Base-by-base conservation (phyloP, 768 basidiomycete species). In the Baorangia bicolor region DNA sequence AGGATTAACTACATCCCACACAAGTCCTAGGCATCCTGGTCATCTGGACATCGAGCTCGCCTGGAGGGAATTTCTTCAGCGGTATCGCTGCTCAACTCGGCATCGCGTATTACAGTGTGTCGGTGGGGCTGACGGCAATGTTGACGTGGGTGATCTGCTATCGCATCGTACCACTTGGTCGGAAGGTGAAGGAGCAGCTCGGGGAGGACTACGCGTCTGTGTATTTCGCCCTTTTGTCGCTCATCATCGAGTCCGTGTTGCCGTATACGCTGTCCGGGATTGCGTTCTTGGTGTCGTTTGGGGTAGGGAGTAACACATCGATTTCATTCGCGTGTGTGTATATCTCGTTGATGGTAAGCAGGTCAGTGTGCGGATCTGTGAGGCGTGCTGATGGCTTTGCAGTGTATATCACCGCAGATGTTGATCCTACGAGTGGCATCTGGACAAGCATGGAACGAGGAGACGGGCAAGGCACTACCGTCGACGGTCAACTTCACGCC, bases 331-430 rank as follows among this genome's bases (percentile, higher is more conserved):
- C 9, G 27, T 53, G 51, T 40, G 59, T 70, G 37, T 65, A 70
- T n/a, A 34, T 65, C 16, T 20, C 49, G 59, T 28, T 70, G 48
- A 68, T 61, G 60, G 68, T 70, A 34, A 39, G 68, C 18, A 9
- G n/a, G 25, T 18, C 2, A 2, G 18, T 34, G 6, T 10, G 14
- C 8, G 13, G 3, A 16, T 28, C 3, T 10, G 27, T 14, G 45
- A 34, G 18, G 28, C 1, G n/a, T 13, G 25, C 37, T 58, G n/a
- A 66, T 3, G 34, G 18, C 3, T 8, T 7, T 44, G 34, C 40
- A 68, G 67, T 54, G 64, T 25, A 55, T 69, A 56, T 65, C 68
- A 1, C 61, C 67, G 35, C 68, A 65, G 51, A 57, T 65, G 57
- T 25, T 69, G 45, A 65, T 70, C 9, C 35, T 68, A 31, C 57